Evolutionary conservation across 352 stramenopile genomes (phyloP).

Genomic region (Saprolegnia parasitica): DNA sequence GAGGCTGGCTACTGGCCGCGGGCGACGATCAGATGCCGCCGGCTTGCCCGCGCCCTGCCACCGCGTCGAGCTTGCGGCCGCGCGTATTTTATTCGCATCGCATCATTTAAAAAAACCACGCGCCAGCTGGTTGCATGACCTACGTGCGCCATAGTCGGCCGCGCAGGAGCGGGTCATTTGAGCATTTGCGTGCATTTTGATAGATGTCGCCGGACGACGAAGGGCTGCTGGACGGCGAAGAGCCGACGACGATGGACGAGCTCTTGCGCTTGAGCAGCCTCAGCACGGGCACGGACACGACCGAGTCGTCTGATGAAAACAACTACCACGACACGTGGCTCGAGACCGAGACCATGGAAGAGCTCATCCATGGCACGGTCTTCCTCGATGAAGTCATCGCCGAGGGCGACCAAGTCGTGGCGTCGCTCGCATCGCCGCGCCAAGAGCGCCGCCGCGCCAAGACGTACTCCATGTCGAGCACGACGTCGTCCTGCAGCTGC

Average conservation of each 20-base stretch:
- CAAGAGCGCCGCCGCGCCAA: conserved; percentile 21
- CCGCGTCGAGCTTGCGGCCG: background rate
- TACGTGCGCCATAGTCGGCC: background rate
- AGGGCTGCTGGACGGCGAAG: background rate
- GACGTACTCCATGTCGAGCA: conserved; percentile 29
- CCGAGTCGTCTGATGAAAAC: conserved; percentile 29
- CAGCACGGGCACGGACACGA: conserved; percentile 25
- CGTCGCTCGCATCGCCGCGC: background rate
- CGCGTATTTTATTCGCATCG: background rate
- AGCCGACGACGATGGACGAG: conserved; percentile 8
- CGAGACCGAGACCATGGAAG: conserved; percentile 28
- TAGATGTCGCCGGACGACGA: conserved; percentile 18
- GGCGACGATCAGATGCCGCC: background rate
- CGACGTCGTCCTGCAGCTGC: conserved; percentile 27
- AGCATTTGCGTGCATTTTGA: background rate
- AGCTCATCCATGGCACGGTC: conserved; percentile 24
- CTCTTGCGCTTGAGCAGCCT: conserved; percentile 18
- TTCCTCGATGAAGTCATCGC: conserved; percentile 25
- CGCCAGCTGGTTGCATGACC: background rate
- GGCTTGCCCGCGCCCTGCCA: background rate
- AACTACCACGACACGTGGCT: conserved; percentile 28
- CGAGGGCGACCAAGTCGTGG: conserved; percentile 1
- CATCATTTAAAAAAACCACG: background rate
- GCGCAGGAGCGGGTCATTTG: conserved; percentile 1
- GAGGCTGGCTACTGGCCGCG: background rate